Percentiles rank a stretch among this genome's conserved stretches.
These are phyloP conservation scores for Amauroascus niger DNA, from an alignment of 2,329 filamentous ascomycete species.

Conservation along the genomic window DNA sequence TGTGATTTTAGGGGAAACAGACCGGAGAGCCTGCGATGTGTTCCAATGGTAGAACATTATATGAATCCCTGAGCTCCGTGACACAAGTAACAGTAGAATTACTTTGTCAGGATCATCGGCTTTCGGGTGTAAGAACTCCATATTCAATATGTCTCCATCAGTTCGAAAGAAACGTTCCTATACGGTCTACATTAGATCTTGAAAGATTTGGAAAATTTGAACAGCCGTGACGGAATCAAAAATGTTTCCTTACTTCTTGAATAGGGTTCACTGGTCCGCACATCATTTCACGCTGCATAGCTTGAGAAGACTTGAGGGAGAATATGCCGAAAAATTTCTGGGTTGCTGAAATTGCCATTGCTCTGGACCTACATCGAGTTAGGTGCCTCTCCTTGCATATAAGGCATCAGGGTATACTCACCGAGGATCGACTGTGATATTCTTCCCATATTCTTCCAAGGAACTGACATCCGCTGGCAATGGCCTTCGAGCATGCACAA, in stretches of 20 bases:
- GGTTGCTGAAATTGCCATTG: constrained; percentile 59
- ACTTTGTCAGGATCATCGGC: constrained; percentile 58
- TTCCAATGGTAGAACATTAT: constrained; percentile 47
- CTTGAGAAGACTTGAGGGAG: constrained; percentile 51
- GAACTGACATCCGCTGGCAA: constrained; percentile 48
- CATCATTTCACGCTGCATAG: constrained; percentile 45
- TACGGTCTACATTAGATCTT: background rate
- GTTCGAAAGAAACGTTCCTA: constrained; percentile 45
- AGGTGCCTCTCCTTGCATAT: background rate
- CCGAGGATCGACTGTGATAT: constrained; percentile 70
- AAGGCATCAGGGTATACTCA: constrained; percentile 34
- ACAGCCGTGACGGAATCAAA: background rate
- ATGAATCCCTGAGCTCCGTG: constrained; percentile 36
- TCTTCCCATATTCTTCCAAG: constrained; percentile 49
- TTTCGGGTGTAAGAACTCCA: constrained; percentile 73
- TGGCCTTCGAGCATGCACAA: constrained; percentile 51
- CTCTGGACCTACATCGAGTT: constrained; percentile 38
- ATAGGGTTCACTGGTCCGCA: constrained; percentile 50
- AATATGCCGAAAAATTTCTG: constrained; percentile 63
- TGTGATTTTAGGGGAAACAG: constrained; percentile 23
- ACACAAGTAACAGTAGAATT: constrained; percentile 60
- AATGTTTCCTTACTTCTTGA: constrained; percentile 37
- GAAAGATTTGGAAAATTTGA: constrained; percentile 12
- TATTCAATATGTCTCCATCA: constrained; percentile 67
- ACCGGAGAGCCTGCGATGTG: constrained; percentile 31